Base-by-base conservation (phyloP, 371 early-diverging fungal genomes). In the Hamiltosporidium tvaerminnensis region DNA sequence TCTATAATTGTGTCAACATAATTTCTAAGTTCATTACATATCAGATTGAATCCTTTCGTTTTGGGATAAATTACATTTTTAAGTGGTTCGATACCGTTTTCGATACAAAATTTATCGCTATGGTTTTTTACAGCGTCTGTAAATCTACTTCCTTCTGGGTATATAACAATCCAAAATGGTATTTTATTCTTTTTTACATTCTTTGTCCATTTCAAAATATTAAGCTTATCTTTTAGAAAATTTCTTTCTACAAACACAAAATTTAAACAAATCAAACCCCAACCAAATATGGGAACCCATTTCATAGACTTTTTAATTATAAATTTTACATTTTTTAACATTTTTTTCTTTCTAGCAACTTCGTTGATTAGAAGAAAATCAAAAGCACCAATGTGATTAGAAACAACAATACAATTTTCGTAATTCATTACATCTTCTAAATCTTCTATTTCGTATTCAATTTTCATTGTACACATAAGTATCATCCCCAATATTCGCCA, bases 131-230 rank as follows among this genome's bases (percentile, higher is more conserved):
- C 68, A 23, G 56, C 30, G 41, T 69, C 49, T 7, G 68, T 69
- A 36, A 66, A 67, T 36, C 79, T 55, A 10, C 71, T 63, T 30
- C 79, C 79, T 66, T 79, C 79, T 0, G 77, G 75, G 63, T 71
- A 79, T 12, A 79, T 23, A n/a, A 75, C 63, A 32, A 79, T 47
- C 64, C 67, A 69, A 14, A 50, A 23, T 4, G 64, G 62, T 41
- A 54, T 61, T 7, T 59, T 41, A 10, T 58, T 39, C 38, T 60
- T 57, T 12, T 52, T 39, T 5, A 64, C 34, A 23, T 39, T 32
- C n/a, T 64, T 30, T 33, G 60, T 23, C 10, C 57, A 65, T 14
- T 71, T 57, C 34, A 38, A 63, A n/a, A 79, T 75, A 16, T 57
- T 72, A 33, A 67, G 38, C 23, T 56, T 32, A 59, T 79, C 79